Percentiles rank a stretch among this genome's conserved stretches.
Evolutionary conservation across 257 asterid species (phyloP).

Genomic region (Scutellaria barbata): DNA sequence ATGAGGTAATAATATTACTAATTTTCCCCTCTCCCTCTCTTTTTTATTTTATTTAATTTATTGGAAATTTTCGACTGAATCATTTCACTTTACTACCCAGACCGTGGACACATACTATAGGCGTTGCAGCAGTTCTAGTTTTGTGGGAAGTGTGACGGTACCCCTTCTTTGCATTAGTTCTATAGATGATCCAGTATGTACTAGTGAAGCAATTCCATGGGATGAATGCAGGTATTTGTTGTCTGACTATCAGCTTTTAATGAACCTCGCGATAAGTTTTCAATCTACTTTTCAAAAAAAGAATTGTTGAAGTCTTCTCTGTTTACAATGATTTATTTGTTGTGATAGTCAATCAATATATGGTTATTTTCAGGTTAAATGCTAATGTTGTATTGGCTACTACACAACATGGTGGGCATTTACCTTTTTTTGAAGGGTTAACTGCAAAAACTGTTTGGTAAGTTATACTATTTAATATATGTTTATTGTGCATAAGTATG

Average conservation of each 20-base stretch:
- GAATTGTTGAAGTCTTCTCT: not conserved
- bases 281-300: not conserved
- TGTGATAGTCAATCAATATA: not conserved
- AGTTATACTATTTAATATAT: constrained; percentile 1
- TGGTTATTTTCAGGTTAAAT: constrained; percentile 58
- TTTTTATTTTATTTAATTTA: not conserved
- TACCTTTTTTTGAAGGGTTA: constrained; percentile 82
- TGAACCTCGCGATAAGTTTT: constrained; percentile 4
- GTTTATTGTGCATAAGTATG: too few species aligned
- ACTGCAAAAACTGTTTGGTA: constrained; percentile 74
- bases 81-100: constrained; percentile 43
- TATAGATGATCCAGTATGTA: constrained; percentile 92
- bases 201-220: constrained; percentile 93
- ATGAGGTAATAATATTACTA: constrained; percentile 58
- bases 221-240: constrained; percentile 68
- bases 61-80: constrained; percentile 25
- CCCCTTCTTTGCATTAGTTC: constrained; percentile 91
- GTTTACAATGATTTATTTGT: not conserved
- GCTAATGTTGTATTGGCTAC: constrained; percentile 73
- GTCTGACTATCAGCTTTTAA: constrained; percentile 3
- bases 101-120: constrained; percentile 93
- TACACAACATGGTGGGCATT: constrained; percentile 85
- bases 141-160: constrained; percentile 68
- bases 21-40: constrained; percentile 8
- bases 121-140: constrained; percentile 72